Evolutionary conservation across 257 asterid species (phyloP), one percentile per base, ranked within the genome.

Genomic region (Salvia splendens): DNA sequence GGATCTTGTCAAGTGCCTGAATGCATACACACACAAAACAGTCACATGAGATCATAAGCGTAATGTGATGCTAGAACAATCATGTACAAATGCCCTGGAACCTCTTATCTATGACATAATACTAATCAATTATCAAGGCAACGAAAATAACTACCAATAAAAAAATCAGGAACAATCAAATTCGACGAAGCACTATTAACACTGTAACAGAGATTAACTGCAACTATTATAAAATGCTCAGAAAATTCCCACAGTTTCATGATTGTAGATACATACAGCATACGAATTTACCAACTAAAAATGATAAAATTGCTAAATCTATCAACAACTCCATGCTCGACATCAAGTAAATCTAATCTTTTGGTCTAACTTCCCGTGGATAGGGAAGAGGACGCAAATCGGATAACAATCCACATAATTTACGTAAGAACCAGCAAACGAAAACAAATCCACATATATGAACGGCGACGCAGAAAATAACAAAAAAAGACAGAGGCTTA

Each of bases 1-100:
- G 84, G 46, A 86, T 86, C 80, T 83, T 86, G 75, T 86, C 92
- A 70, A 86, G 49, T 16, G 87, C 92, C 89, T 84, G 48, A n/a
- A 54, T 1, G n/a, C 56, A 48, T 5, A 52, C 42, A 38, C 41
- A 36, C 8, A 6, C 10, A 5, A 43, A 4, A 53, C 8, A 12
- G 12, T 4, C 28, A 3, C 8, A 42, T 5, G 1, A 12, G 42
- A 9, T 14, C 15, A 24, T 24, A 12, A 8, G 15, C 65, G 38
- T 16, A 9, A n/a, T 0, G 11, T 3, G 11, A 49, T 35, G 8
- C 1, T 33, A n/a, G 0, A 12, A 65, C 12, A 7, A 4, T 1
- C 45, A 9, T 45, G 8, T 40, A 12, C 36, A 54, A 54, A 49
- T 4, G 30, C 11, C 6, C 52, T 47, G 8, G 4, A 47, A 47